phyloP scores from a whole-genome alignment of 2,329 filamentous ascomycete species.

The Geosmithia flava region DNA sequence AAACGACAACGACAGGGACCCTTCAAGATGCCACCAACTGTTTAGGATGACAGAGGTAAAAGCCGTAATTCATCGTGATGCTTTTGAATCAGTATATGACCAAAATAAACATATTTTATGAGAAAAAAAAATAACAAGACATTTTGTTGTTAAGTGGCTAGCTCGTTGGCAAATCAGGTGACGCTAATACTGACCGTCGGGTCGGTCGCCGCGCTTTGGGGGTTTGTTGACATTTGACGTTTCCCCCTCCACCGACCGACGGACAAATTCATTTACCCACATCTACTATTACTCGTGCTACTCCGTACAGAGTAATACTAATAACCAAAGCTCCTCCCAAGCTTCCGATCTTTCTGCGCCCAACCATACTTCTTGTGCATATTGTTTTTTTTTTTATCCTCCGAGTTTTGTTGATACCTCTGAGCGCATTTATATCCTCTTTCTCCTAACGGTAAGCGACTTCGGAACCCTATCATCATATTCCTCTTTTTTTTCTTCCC shows the following conservation, averaged over 20 bases:
- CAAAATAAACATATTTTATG: not conserved
- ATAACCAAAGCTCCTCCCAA: not conserved
- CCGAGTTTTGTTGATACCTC: not conserved
- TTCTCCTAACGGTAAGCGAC: not conserved
- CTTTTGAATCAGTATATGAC: not conserved
- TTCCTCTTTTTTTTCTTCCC: not conserved
- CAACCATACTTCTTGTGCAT: not conserved
- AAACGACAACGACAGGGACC: not conserved
- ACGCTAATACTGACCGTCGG: not conserved
- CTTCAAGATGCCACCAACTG: not conserved
- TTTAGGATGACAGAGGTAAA: not conserved
- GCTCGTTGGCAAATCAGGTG: not conserved
- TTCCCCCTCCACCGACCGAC: not conserved
- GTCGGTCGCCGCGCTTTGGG: too few species aligned
- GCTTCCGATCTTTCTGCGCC: not conserved
- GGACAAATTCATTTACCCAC: not conserved
- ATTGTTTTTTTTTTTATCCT: not conserved
- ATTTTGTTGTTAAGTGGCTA: not conserved
- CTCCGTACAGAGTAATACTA: not conserved
- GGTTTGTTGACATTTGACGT: constrained; percentile 1
- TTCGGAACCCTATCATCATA: not conserved
- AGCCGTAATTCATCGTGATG: not conserved
- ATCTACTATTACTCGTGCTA: not conserved
- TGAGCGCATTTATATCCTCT: not conserved
- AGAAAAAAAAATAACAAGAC: not conserved